Evolutionary conservation across 139 green algal genomes (phyloP).

Genomic region (Chlorella ohadii): DNA sequence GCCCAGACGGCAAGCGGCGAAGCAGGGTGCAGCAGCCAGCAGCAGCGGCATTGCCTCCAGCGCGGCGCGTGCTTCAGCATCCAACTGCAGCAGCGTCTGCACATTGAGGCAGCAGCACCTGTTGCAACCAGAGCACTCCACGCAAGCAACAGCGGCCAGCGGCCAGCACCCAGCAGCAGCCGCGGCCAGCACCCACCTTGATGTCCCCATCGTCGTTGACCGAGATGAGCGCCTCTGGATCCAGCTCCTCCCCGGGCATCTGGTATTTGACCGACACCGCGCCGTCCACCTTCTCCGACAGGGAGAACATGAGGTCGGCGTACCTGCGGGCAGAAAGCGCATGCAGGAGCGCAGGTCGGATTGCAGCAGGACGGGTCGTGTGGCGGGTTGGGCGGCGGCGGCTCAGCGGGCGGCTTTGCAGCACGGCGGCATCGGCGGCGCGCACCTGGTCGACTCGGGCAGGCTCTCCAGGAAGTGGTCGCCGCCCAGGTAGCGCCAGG

Average conservation of each 20-base stretch:
- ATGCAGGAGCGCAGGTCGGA: too few relatives aligned
- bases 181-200: slow-evolving; percentile 47
- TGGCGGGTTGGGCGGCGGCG: too few relatives aligned
- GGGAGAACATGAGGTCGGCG: slow-evolving; percentile 63
- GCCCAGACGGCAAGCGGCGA: too few relatives aligned
- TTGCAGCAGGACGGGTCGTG: too few relatives aligned
- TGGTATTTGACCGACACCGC: slow-evolving; percentile 67
- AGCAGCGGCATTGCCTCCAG: neutral
- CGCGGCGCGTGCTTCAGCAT: too few relatives aligned
- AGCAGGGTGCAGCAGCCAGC: too few relatives aligned
- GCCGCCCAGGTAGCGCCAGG: slow-evolving; percentile 55
- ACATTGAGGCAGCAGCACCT: neutral
- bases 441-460: neutral
- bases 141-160: too few relatives aligned
- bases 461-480: slow-evolving; percentile 63
- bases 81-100: neutral
- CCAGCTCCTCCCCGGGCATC: slow-evolving; percentile 75
- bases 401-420: too few relatives aligned
- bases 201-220: slow-evolving; percentile 82
- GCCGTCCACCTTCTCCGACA: slow-evolving; percentile 68
- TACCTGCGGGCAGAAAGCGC: slow-evolving; percentile 32
- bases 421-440: too few relatives aligned
- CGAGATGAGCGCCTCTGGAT: slow-evolving; percentile 73
- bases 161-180: neutral
- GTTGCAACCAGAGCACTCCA: neutral